These are phyloP conservation scores for Cladophialophora immunda DNA, from an alignment of 2,329 filamentous ascomycete species.

Conservation along the genomic window DNA sequence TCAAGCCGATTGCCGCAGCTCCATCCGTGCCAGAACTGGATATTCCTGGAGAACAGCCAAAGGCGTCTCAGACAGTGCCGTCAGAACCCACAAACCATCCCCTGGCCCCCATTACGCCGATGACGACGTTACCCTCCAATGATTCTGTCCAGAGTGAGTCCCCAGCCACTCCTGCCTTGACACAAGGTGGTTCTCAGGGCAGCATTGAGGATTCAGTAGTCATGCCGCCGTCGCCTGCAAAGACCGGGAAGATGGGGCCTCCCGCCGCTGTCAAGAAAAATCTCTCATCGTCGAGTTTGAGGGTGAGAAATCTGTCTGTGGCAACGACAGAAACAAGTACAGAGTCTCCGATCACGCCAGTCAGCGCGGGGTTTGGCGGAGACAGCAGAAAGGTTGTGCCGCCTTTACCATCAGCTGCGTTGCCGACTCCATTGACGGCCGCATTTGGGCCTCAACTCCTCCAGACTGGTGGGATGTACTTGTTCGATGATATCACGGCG, in stretches of 20 bases:
- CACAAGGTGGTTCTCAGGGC: constrained; percentile 56
- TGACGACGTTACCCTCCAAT: constrained; percentile 39
- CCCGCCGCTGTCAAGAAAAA: constrained; percentile 66
- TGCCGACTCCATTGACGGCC: constrained; percentile 73
- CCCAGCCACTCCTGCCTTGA: constrained; percentile 52
- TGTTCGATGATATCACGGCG: constrained; percentile 85
- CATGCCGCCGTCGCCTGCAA: constrained; percentile 47
- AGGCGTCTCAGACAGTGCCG: constrained; percentile 20
- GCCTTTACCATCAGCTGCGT: constrained; percentile 61
- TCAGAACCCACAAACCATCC: constrained; percentile 10
- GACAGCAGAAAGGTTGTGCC: constrained; percentile 56
- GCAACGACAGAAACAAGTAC: constrained; percentile 69
- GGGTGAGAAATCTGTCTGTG: constrained; percentile 76
- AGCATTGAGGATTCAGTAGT: constrained; percentile 47
- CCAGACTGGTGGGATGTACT: constrained; percentile 73
- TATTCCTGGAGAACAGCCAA: constrained; percentile 29
- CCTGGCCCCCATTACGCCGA: constrained; percentile 36
- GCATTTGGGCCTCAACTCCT: constrained; percentile 66
- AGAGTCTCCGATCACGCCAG: constrained; percentile 76
- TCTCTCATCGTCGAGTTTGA: constrained; percentile 74
- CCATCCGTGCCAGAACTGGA: constrained; percentile 45
- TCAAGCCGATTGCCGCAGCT: constrained; percentile 45
- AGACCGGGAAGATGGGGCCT: constrained; percentile 35
- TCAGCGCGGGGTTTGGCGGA: constrained; percentile 71
- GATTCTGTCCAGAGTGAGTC: constrained; percentile 51